Percentiles rank a stretch among this genome's conserved stretches.
Evolutionary conservation across 2,329 filamentous ascomycete species (phyloP).

Genomic region (Neophaeococcomyces mojaviensis): DNA sequence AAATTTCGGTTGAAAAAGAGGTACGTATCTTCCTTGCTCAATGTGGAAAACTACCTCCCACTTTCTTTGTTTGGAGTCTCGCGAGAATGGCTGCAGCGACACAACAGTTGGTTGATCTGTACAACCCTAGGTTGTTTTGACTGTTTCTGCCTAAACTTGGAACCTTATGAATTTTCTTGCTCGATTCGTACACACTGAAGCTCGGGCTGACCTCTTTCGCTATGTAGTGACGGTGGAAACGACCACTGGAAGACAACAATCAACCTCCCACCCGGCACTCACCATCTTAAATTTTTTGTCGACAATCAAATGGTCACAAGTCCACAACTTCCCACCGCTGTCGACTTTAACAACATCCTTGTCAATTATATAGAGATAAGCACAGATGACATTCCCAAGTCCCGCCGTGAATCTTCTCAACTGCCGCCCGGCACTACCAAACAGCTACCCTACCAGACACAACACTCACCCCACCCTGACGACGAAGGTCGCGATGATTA

Average conservation of each 20-base stretch:
- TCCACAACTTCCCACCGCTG: slow-evolving; percentile 79
- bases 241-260: slow-evolving; percentile 69
- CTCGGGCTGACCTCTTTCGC: neutral
- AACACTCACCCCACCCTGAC: slow-evolving; percentile 17
- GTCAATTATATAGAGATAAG: slow-evolving; percentile 97
- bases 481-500: slow-evolving; percentile 16
- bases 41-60: neutral
- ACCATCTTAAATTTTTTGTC: slow-evolving; percentile 93
- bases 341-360: slow-evolving; percentile 94
- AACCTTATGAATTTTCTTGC: neutral
- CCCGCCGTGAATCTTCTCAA: slow-evolving; percentile 31
- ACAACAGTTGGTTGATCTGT: neutral
- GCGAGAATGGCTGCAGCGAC: neutral
- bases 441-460: slow-evolving; percentile 21
- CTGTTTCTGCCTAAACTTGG: too few relatives aligned
- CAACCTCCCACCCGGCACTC: slow-evolving; percentile 82
- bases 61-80: neutral
- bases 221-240: slow-evolving; percentile 30
- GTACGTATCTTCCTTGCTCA: slow-evolving; percentile 49
- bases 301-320: slow-evolving; percentile 90
- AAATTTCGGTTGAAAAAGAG: slow-evolving; percentile 81
- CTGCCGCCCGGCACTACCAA: slow-evolving; percentile 26
- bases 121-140: neutral
- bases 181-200: slow-evolving; percentile 4
- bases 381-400: slow-evolving; percentile 55